Percentiles rank a stretch among this genome's conserved stretches.
Conservation (phyloP, 441 rosid species). For the Adansonia gregorii region DNA sequence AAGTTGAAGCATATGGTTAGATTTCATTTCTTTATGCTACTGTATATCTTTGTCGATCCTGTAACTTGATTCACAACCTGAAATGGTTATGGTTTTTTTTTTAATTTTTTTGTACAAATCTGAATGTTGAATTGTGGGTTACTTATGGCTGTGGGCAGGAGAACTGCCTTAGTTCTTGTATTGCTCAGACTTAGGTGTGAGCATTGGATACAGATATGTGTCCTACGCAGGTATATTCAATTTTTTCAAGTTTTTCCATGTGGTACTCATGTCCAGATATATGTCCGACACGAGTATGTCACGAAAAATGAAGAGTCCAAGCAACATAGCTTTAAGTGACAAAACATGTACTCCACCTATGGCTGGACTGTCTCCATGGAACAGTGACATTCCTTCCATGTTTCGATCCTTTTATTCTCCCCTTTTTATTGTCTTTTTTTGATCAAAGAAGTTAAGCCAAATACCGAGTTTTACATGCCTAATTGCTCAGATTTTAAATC, state of each 20-base stretch:
- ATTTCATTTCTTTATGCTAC: slow-evolving; percentile 22
- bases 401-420: background rate
- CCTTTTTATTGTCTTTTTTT: background rate
- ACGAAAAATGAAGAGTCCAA: background rate
- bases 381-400: background rate
- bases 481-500: background rate
- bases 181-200: background rate
- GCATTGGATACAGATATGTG: background rate
- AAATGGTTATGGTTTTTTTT: background rate
- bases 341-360: background rate
- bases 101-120: background rate
- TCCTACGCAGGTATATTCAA: background rate
- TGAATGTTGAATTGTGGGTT: slow-evolving; percentile 3
- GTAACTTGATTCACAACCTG: background rate
- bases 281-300: background rate
- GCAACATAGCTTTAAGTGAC: background rate
- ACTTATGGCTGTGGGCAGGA: background rate
- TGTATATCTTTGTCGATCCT: background rate
- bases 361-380: background rate
- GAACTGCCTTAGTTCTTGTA: background rate
- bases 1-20: slow-evolving; percentile 96
- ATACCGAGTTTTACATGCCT: background rate
- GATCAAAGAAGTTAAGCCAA: slow-evolving; percentile 8
- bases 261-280: background rate
- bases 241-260: background rate